phyloP scores from a whole-genome alignment of 2,329 filamentous ascomycete genomes.

The Capronia epimyces region DNA sequence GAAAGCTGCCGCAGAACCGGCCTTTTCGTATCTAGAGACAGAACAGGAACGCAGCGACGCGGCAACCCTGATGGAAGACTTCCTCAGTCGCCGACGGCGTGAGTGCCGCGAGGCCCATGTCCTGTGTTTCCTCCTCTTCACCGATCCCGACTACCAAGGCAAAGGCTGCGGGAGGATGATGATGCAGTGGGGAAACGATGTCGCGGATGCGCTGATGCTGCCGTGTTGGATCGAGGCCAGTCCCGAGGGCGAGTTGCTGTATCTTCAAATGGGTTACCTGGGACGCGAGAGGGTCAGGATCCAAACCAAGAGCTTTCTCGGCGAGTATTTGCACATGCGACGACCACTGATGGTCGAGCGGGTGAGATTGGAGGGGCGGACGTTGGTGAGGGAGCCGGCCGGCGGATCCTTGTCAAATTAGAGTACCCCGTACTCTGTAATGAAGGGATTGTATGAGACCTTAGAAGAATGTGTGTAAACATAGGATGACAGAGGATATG shows the following conservation, averaged over 20 bases:
- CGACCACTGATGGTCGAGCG: constrained; percentile 10
- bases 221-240: constrained; percentile 39
- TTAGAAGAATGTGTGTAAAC: neutral
- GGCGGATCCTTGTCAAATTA: too few species aligned
- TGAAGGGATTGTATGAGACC: neutral
- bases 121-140: constrained; percentile 19
- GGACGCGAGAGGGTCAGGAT: constrained; percentile 14
- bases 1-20: constrained; percentile 1
- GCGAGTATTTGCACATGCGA: constrained; percentile 19
- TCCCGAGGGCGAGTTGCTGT: constrained; percentile 35
- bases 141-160: constrained; percentile 33
- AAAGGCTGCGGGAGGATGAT: constrained; percentile 36
- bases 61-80: constrained; percentile 11
- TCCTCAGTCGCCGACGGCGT: constrained; percentile 7
- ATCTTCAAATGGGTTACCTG: constrained; percentile 31
- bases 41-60: constrained; percentile 15
- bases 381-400: constrained; percentile 8
- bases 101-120: constrained; percentile 13
- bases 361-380: constrained; percentile 10
- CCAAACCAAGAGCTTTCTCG: constrained; percentile 13
- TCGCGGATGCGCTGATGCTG: constrained; percentile 34
- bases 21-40: constrained; percentile 14
- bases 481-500: neutral
- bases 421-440: too few species aligned
- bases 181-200: constrained; percentile 33